Evolutionary conservation across 2,329 filamentous ascomycete species (phyloP).

Genomic region (Penicillium paneum): DNA sequence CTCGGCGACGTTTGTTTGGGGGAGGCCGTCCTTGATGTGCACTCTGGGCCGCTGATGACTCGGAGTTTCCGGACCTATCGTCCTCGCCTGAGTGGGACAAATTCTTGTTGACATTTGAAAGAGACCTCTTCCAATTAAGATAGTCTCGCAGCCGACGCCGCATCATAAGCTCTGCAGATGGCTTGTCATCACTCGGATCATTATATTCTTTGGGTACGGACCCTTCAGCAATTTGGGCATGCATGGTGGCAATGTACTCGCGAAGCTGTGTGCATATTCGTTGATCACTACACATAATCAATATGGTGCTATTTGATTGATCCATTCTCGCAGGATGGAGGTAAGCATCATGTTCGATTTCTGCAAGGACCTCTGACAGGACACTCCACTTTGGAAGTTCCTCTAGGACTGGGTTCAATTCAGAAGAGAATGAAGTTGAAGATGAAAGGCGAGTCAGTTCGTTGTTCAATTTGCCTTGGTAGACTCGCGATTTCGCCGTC

Average conservation of each 20-base stretch:
- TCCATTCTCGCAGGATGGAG: conserved; percentile 73
- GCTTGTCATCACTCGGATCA: conserved; percentile 55
- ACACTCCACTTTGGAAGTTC: conserved; percentile 93
- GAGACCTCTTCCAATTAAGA: conserved; percentile 84
- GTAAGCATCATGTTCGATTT: conserved; percentile 88
- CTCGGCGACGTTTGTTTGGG: conserved; percentile 78
- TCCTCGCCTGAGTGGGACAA: conserved; percentile 32
- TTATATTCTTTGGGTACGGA: conserved; percentile 49
- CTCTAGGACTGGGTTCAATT: conserved; percentile 77
- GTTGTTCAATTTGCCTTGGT: conserved; percentile 67
- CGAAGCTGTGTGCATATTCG: conserved; percentile 82
- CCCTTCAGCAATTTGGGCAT: conserved; percentile 55
- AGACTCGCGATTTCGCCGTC: conserved; percentile 82
- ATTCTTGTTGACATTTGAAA: conserved; percentile 70
- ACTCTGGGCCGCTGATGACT: conserved; percentile 18
- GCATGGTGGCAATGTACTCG: conserved; percentile 89
- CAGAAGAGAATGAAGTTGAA: conserved; percentile 54
- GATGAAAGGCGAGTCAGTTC: conserved; percentile 47
- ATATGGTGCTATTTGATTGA: conserved; percentile 83
- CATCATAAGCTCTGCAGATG: conserved; percentile 86
- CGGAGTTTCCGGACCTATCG: conserved; percentile 20
- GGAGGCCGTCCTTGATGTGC: conserved; percentile 62
- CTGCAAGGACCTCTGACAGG: conserved; percentile 83
- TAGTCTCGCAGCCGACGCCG: conserved; percentile 81
- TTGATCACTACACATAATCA: conserved; percentile 93